Conservation (phyloP, 2,329 filamentous ascomycete genomes). For the Camillea tinctor region DNA sequence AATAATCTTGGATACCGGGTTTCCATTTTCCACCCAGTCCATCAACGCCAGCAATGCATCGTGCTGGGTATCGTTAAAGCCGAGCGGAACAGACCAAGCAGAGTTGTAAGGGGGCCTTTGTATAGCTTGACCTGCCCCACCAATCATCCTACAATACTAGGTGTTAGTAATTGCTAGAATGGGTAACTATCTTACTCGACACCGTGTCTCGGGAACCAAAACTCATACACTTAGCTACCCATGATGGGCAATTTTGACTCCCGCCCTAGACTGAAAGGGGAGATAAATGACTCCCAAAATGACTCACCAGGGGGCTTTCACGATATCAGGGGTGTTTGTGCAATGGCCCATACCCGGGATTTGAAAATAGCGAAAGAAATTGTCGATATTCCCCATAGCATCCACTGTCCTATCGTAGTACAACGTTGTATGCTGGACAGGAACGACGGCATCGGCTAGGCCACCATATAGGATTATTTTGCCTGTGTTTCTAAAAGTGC, state of each 20-base stretch:
- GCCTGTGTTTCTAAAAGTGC: slow-evolving; percentile 24
- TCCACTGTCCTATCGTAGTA: slow-evolving; percentile 28
- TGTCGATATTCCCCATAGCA: slow-evolving; percentile 37
- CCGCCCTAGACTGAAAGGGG: no score
- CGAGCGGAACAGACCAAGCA: slow-evolving; percentile 26
- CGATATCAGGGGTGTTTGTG: slow-evolving; percentile 21
- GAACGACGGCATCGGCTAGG: slow-evolving; percentile 28
- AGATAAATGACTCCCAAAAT: no score
- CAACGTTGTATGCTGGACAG: slow-evolving; percentile 25
- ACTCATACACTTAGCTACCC: no score
- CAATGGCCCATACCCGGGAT: slow-evolving; percentile 48
- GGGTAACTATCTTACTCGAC: no score
- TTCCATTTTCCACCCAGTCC: slow-evolving; percentile 31
- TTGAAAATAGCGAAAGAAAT: slow-evolving; percentile 46
- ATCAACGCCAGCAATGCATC: slow-evolving; percentile 31
- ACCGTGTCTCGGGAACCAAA: no score
- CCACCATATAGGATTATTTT: slow-evolving; percentile 35
- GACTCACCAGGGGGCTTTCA: slow-evolving; percentile 32
- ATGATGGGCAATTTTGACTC: no score
- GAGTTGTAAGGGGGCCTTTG: slow-evolving; percentile 30
- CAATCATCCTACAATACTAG: no score
- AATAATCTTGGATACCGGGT: slow-evolving; percentile 23
- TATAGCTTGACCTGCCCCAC: slow-evolving; percentile 26
- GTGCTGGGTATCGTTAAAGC: slow-evolving; percentile 24
- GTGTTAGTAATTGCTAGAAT: no score